Evolutionary conservation across 2,329 filamentous ascomycete genomes (phyloP).

Genomic region (Cladosporium velox): DNA sequence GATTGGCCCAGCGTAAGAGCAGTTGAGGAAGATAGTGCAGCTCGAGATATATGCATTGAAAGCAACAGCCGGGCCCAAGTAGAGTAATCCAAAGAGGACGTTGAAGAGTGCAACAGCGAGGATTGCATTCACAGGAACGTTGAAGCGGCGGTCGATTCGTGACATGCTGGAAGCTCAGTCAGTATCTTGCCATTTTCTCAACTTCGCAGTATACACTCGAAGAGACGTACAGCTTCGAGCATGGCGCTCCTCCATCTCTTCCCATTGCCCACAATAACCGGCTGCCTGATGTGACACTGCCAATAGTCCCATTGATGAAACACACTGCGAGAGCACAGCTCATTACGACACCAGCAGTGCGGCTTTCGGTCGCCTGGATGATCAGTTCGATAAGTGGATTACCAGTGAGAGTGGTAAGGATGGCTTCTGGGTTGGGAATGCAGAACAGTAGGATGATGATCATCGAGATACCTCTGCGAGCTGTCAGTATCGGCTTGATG

Average conservation of each 20-base stretch:
- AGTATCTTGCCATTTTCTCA: not conserved
- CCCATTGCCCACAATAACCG: conserved; percentile 39
- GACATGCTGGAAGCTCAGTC: conserved; percentile 17
- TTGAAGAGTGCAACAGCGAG: conserved; percentile 23
- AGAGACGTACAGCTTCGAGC: conserved; percentile 2
- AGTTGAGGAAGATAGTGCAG: conserved; percentile 18
- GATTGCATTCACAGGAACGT: conserved; percentile 25
- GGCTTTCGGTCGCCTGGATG: conserved; percentile 31
- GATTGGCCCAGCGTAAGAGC: conserved; percentile 13
- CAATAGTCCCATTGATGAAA: conserved; percentile 35
- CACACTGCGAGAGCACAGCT: conserved; percentile 34
- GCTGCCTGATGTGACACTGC: conserved; percentile 40
- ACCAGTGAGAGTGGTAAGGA: conserved; percentile 27
- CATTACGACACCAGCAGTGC: conserved; percentile 41
- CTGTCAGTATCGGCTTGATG: not conserved
- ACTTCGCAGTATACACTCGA: not conserved
- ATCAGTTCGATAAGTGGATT: conserved; percentile 37
- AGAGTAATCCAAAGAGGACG: conserved; percentile 12
- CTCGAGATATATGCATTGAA: conserved; percentile 15
- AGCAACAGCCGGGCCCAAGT: conserved; percentile 12
- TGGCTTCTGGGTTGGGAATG: conserved; percentile 34
- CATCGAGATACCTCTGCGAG: conserved; percentile 20
- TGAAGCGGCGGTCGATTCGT: not conserved
- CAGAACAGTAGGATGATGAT: conserved; percentile 35
- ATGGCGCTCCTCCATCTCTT: conserved; percentile 34